Base-by-base conservation (phyloP, 306 rosid genomes). In the Geum urbanum region DNA sequence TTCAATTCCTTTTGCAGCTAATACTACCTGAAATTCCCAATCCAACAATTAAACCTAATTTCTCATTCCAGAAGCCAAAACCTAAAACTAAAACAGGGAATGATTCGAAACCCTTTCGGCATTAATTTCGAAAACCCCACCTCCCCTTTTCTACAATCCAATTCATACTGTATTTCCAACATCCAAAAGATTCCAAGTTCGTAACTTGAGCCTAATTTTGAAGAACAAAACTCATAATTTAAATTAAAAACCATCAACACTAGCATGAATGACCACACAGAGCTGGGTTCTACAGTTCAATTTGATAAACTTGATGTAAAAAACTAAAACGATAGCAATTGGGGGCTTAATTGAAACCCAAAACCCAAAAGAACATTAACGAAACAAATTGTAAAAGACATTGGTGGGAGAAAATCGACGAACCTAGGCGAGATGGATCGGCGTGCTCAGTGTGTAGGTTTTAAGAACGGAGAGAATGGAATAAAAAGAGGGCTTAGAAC, bases 1-100 rank as follows among this genome's bases (percentile, higher is more conserved):
- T 52, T 37, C 48, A 66, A 57, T 1, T 49, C 68, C 5, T 79
- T 43, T 78, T 50, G 75, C 54, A 50, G 19, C 15, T 19, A 32
- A 32, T 32, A 58, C 77, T 20, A 50, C 73, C 76, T 45, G 66
- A 63, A 70, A 16, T 9, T 9, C 18, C 27, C 13, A 43, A 14
- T 8, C 62, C 50, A 41, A 10, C 54, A 22, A 6, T 19, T 56
- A 70, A 70, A 56, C 32, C 65, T 0, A 70, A 8, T 12, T 13
- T 15, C 53, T 15, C 19, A 54, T 68, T 68, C 61, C 49, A 45
- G 2, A 9, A 32, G 37, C 37, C 37, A 13, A 10, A 7, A 24
- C 24, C 43, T 46, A 13, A 7, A 4, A 46, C 35, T 10, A 22
- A 22, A 20, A 9, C 5, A 0, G 2, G 0, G 37, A 22, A 20